Conservation (phyloP, 2,329 filamentous ascomycete genomes). For the Didymella sp. region DNA sequence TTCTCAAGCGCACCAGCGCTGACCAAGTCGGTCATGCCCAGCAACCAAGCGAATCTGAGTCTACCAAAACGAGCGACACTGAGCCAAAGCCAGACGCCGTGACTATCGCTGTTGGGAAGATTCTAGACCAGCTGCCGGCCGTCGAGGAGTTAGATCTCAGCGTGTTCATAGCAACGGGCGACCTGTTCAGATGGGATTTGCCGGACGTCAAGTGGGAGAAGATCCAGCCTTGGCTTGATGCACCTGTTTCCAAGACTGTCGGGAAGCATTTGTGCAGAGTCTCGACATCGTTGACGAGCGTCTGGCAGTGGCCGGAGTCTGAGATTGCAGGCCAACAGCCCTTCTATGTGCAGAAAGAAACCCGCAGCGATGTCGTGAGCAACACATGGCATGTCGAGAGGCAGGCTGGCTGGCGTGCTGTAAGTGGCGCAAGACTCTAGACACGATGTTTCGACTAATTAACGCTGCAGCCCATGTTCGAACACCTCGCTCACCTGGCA, state of each 20-base stretch:
- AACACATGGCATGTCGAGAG: conserved; percentile 26
- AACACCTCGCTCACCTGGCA: conserved; percentile 20
- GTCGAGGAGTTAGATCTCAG: conserved; percentile 36
- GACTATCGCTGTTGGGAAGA: conserved; percentile 27
- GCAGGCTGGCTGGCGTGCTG: conserved; percentile 27
- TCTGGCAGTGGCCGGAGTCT: conserved; percentile 13
- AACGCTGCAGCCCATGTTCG: conserved; percentile 15
- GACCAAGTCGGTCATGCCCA: conserved; percentile 18
- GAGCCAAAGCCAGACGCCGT: conserved; percentile 26
- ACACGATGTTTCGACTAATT: background rate
- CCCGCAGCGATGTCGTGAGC: conserved; percentile 5
- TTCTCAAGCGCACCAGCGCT: conserved; percentile 17
- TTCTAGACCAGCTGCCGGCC: conserved; percentile 33
- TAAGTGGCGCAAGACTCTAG: conserved; percentile 13
- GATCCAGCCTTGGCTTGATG: conserved; percentile 38
- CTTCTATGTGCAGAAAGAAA: conserved; percentile 37
- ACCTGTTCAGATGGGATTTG: conserved; percentile 37
- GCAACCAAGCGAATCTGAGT: conserved; percentile 1
- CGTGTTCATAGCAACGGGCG: conserved; percentile 30
- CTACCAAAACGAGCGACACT: background rate
- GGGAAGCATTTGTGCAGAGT: conserved; percentile 26
- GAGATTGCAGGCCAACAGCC: conserved; percentile 14
- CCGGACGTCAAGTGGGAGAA: conserved; percentile 35
- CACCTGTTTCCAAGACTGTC: conserved; percentile 17
- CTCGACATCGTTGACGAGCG: conserved; percentile 25